Evolutionary conservation across 1,139 yeast species (phyloP), one percentile per base, ranked within the genome.

Genomic region (Pichia sp.): DNA sequence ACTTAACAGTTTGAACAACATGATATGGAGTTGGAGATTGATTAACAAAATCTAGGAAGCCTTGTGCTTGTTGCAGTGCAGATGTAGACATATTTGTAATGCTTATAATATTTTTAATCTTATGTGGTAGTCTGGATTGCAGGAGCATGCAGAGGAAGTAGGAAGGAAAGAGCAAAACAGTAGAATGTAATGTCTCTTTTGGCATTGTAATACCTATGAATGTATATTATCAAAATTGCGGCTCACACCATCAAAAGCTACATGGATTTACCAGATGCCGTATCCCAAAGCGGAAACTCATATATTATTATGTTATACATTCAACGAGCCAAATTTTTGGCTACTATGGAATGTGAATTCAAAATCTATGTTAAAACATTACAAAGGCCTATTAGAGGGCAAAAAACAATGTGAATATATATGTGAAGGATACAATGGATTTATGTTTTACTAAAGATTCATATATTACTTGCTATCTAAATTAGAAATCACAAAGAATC

Each of bases 11-110:
- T 45, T 78, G 75, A 3, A 90, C 96, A 1, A 92, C 96, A 66
- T 92, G 98, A 66, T 89, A 92, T 0, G 98, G 97, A 0, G 97
- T 85, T 32, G 97, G 97, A 1, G 96, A 85, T 3, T 76, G 75
- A 67, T 89, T 88, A 58, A 92, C 84, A 63, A 84, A 92, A 51
- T 79, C 75, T 48, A 90, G 72, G 61, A 90, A 87, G 49, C 82
- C 82, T 46, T 71, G 67, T 27, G 84, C 83, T 48, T 70, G 66
- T 43, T 66, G 57, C 9, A 58, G 41, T 32, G 61, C 48, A 26
- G 58, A 46, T 3, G 49, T 32, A 3, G 53, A 45, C 50, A 53
- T 45, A 4, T 42, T 39, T 10, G 26, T 18, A 18, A 18, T 18
- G 18, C 18, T 18, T 18, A 18, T 18, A 18, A 18, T 18, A 18